phyloP scores from a whole-genome alignment of 352 stramenopile species.

The Phytophthora multivora region DNA sequence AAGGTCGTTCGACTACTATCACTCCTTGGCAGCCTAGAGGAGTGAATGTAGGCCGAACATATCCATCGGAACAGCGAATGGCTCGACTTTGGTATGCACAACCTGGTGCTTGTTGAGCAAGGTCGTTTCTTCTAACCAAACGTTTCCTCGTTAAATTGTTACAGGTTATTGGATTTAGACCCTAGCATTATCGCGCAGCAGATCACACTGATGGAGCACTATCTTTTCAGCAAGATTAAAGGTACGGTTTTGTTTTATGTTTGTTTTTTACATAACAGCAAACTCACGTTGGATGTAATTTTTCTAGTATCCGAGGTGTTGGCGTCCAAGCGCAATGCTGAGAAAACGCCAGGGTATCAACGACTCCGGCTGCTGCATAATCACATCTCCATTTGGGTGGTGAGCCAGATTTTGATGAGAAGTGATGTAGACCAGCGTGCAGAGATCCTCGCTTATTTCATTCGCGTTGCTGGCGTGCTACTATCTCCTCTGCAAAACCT shows the following conservation, averaged over 20 bases:
- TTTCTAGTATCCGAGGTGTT: slow-evolving; percentile 76
- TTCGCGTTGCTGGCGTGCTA: slow-evolving; percentile 79
- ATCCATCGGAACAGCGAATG: slow-evolving; percentile 33
- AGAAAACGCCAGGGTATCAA: slow-evolving; percentile 85
- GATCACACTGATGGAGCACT: slow-evolving; percentile 88
- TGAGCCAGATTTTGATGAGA: slow-evolving; percentile 77
- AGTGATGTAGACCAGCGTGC: slow-evolving; percentile 83
- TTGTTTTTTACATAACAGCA: background rate
- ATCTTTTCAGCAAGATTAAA: slow-evolving; percentile 89
- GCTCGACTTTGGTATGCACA: slow-evolving; percentile 62
- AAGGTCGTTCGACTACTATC: slow-evolving; percentile 46
- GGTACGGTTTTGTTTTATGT: slow-evolving; percentile 31
- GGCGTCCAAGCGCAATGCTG: slow-evolving; percentile 71
- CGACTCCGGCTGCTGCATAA: slow-evolving; percentile 85
- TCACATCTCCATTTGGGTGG: slow-evolving; percentile 86
- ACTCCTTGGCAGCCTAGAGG: slow-evolving; percentile 62
- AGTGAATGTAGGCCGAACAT: slow-evolving; percentile 41
- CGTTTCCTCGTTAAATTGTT: slow-evolving; percentile 7
- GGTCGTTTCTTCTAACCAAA: background rate
- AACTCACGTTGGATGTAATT: background rate
- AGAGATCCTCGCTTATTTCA: slow-evolving; percentile 84
- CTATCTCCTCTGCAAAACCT: slow-evolving; percentile 84
- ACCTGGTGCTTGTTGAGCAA: background rate
- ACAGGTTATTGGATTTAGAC: slow-evolving; percentile 79
- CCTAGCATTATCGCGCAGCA: slow-evolving; percentile 81